phyloP scores from a whole-genome alignment of 164 flowering plant species.

The Vitis rotundifolia region DNA sequence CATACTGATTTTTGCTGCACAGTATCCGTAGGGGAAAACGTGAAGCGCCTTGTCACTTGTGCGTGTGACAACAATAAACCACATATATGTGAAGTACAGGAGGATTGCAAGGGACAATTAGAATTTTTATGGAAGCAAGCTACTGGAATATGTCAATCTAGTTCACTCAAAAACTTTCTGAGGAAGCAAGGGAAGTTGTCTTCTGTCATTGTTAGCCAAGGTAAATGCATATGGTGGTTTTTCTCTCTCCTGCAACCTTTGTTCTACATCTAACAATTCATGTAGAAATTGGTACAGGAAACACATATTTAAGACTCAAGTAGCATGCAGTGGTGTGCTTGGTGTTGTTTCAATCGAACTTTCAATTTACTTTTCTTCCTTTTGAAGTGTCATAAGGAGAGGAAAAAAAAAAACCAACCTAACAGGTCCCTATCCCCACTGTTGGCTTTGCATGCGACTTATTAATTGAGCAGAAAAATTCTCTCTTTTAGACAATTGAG shows the following conservation, averaged over 20 bases:
- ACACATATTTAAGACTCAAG: too few species aligned
- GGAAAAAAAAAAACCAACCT: too few species aligned
- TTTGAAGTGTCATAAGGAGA: too few species aligned
- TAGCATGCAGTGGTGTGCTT: too few species aligned
- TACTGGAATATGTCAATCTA: constrained; percentile 55
- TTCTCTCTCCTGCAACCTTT: background rate
- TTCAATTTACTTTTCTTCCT: background rate
- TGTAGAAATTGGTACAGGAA: too few species aligned
- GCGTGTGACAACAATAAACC: constrained; percentile 28
- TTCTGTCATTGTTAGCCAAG: constrained; percentile 61
- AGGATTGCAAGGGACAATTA: constrained; percentile 36
- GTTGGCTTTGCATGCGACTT: too few species aligned
- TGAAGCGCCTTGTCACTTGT: constrained; percentile 35
- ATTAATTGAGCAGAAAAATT: too few species aligned
- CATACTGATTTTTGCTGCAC: constrained; percentile 56
- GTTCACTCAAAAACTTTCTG: constrained; percentile 55
- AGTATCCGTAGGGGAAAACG: constrained; percentile 45
- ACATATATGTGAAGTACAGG: constrained; percentile 21
- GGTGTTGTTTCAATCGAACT: too few species aligned
- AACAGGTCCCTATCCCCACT: too few species aligned
- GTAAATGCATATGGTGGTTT: constrained; percentile 30
- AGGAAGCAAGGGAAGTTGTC: constrained; percentile 64
- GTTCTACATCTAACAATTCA: background rate
- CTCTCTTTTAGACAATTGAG: too few species aligned
- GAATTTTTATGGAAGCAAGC: constrained; percentile 70